Evolutionary conservation across 495 filamentous ascomycete species (phyloP).

Genomic region (Neurospora sp.): DNA sequence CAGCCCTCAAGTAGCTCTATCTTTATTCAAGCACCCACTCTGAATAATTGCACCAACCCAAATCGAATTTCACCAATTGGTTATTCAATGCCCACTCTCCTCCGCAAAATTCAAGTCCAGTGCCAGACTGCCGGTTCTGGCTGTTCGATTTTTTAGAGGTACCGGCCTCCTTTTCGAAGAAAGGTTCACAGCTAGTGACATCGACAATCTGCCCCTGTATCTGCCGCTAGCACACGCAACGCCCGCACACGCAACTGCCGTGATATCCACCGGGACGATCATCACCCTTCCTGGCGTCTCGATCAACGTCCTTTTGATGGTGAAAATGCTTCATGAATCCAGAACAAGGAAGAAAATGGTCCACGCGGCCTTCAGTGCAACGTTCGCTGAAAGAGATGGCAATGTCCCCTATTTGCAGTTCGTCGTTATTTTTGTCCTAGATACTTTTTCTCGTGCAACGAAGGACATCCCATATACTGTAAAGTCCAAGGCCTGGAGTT

Average conservation of each 20-base stretch:
- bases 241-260: not conserved
- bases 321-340: not conserved
- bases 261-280: not conserved
- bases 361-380: not conserved
- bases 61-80: not conserved
- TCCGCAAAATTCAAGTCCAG: not conserved
- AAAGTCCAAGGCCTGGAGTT: not conserved
- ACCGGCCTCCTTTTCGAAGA: not conserved
- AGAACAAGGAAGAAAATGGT: not conserved
- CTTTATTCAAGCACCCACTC: not conserved
- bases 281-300: not conserved
- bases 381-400: not conserved
- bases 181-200: not conserved
- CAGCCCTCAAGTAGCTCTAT: not conserved
- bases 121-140: not conserved
- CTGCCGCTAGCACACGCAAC: not conserved
- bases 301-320: not conserved
- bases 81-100: not conserved
- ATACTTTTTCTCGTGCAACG: not conserved
- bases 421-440: not conserved
- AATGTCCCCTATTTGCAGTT: not conserved
- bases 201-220: not conserved
- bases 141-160: not conserved
- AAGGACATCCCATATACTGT: not conserved
- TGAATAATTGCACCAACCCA: not conserved